Evolutionary conservation across 1,284 basidiomycete species (phyloP).

Genomic region (Ceratorhiza oryzae-sativae): DNA sequence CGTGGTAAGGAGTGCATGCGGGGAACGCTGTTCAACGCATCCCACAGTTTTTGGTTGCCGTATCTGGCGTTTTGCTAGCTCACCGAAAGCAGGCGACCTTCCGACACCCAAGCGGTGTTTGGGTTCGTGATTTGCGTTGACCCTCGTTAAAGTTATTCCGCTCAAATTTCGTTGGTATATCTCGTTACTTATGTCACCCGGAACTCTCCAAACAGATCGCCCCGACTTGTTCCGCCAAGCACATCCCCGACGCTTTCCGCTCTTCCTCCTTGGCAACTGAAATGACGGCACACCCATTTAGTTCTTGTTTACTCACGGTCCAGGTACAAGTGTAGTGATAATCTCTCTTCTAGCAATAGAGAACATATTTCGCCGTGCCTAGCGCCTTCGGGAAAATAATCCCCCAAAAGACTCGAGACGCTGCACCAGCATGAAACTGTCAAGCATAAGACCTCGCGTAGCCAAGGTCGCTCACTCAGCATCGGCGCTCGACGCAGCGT

Average conservation of each 20-base stretch:
- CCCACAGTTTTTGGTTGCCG: not conserved
- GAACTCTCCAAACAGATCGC: not conserved
- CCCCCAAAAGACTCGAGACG: not conserved
- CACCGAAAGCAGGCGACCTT: not conserved
- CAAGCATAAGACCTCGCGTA: slow-evolving; percentile 5
- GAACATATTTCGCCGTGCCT: not conserved
- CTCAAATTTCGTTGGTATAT: not conserved
- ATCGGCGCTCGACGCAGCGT: not conserved
- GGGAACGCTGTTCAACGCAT: not conserved
- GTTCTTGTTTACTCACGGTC: not conserved
- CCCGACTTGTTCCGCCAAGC: not conserved
- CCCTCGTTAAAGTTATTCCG: not conserved
- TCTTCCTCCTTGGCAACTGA: slow-evolving; percentile 5
- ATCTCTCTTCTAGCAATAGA: not conserved
- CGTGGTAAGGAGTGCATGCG: not conserved
- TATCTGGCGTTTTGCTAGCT: not conserved
- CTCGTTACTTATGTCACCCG: not conserved
- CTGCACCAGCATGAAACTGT: not conserved
- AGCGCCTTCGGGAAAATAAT: not conserved
- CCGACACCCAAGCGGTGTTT: not conserved
- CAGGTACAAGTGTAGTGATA: not conserved
- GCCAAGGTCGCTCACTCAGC: slow-evolving; percentile 11
- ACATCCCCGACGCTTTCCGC: not conserved
- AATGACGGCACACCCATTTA: not conserved
- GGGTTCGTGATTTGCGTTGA: not conserved